Conservation (phyloP, 2,329 filamentous ascomycete genomes). For the Fusarium domesticum region DNA sequence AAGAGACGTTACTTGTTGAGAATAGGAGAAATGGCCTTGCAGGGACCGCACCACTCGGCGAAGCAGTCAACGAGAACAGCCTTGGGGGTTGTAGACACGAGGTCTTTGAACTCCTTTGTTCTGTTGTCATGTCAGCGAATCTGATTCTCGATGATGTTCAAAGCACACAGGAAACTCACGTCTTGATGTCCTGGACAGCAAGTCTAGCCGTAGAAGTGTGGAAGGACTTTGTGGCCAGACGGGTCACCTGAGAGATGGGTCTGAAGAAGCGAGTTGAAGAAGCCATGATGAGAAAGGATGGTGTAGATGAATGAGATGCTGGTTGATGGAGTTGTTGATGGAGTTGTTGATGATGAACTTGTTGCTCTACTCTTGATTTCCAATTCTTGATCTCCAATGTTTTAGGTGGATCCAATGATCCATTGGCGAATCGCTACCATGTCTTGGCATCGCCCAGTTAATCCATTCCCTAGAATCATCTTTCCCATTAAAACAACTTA, state of each 20-base stretch:
- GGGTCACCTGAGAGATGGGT: conserved; percentile 19
- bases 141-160: background rate
- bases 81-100: conserved; percentile 49
- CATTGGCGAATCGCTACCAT: conserved; percentile 14
- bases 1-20: conserved; percentile 41
- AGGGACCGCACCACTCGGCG: conserved; percentile 82
- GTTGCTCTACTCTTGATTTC: conserved; percentile 18
- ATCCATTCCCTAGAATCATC: too few species aligned
- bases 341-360: background rate
- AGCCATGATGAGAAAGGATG: conserved; percentile 15
- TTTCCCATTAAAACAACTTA: too few species aligned
- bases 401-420: conserved; percentile 8
- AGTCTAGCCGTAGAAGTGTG: conserved; percentile 41
- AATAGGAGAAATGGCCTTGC: conserved; percentile 82
- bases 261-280: conserved; percentile 17
- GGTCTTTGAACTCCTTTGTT: conserved; percentile 56
- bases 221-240: conserved; percentile 27
- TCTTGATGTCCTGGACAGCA: conserved; percentile 44
- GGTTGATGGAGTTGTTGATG: background rate
- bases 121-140: conserved; percentile 36
- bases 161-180: conserved; percentile 33
- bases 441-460: too few species aligned
- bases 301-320: background rate
- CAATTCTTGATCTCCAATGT: conserved; percentile 13
- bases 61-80: conserved; percentile 69